A percentile compares a stretch with the other conserved stretches of the same genome.
phyloP scores from a whole-genome alignment of 1,284 basidiomycete genomes.

The Ustilago esculenta region DNA sequence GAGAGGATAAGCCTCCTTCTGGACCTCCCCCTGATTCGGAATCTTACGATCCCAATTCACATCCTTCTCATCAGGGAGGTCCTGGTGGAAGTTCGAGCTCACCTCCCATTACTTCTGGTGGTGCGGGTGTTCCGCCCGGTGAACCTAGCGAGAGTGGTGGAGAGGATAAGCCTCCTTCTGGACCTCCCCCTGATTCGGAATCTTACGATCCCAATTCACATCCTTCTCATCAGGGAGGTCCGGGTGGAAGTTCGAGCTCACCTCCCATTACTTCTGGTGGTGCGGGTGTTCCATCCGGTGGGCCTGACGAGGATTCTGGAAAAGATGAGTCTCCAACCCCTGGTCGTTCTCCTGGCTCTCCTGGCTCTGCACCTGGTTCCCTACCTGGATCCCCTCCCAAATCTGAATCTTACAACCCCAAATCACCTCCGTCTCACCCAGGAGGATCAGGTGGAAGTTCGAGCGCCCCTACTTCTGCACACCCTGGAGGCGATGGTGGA shows the following conservation, averaged over 20 bases:
- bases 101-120: neutral
- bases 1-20: neutral
- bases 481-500: neutral
- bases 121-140: neutral
- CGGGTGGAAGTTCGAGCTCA: neutral
- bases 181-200: slow-evolving; percentile 1
- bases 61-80: neutral
- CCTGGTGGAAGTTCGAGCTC: neutral
- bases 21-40: slow-evolving; percentile 1
- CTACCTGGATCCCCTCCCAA: too few relatives aligned
- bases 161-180: neutral
- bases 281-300: neutral
- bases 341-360: too few relatives aligned
- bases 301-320: too few relatives aligned
- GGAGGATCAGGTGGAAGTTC: neutral
- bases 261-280: slow-evolving; percentile 1
- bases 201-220: neutral
- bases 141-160: neutral
- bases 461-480: too few relatives aligned
- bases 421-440: neutral
- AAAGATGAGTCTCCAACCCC: too few relatives aligned
- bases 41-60: neutral
- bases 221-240: neutral
- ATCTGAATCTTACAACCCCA: neutral
- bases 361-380: neutral